These are phyloP conservation scores for Sugiyamaella xylanicola DNA, from an alignment of 1,139 yeast species.

Conservation along the genomic window DNA sequence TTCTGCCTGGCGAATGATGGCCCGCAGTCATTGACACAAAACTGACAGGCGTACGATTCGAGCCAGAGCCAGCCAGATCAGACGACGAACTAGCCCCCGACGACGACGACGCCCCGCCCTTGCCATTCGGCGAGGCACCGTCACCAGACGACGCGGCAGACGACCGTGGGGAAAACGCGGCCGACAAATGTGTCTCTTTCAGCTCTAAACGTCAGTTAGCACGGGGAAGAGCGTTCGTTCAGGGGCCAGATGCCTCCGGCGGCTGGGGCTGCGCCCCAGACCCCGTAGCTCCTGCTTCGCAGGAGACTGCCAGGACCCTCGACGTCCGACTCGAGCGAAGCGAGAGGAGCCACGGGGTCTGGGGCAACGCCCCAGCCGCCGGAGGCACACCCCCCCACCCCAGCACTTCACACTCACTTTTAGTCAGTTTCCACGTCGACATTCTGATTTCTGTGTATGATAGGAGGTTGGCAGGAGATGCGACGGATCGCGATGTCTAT, in stretches of 20 bases:
- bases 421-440: conserved; percentile 44
- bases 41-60: conserved; percentile 17
- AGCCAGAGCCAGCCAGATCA: neutral
- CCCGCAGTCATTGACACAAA: conserved; percentile 28
- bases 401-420: conserved; percentile 37
- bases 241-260: conserved; percentile 2
- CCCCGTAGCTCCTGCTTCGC: conserved; percentile 9
- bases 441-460: too few species aligned
- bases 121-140: conserved; percentile 6
- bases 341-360: neutral
- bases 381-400: too few species aligned
- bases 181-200: conserved; percentile 45
- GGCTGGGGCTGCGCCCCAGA: conserved; percentile 7
- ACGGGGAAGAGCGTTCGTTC: too few species aligned
- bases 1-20: conserved; percentile 21
- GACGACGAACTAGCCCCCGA: conserved; percentile 25
- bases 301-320: too few species aligned
- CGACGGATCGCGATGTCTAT: too few species aligned
- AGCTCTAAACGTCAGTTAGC: conserved; percentile 35
- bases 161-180: conserved; percentile 32
- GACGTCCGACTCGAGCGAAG: neutral
- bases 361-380: too few species aligned
- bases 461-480: too few species aligned
- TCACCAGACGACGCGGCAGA: conserved; percentile 21
- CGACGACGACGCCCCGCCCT: conserved; percentile 24